phyloP scores from a whole-genome alignment of 495 filamentous ascomycete genomes.

The Aspergillus mulundensis region DNA sequence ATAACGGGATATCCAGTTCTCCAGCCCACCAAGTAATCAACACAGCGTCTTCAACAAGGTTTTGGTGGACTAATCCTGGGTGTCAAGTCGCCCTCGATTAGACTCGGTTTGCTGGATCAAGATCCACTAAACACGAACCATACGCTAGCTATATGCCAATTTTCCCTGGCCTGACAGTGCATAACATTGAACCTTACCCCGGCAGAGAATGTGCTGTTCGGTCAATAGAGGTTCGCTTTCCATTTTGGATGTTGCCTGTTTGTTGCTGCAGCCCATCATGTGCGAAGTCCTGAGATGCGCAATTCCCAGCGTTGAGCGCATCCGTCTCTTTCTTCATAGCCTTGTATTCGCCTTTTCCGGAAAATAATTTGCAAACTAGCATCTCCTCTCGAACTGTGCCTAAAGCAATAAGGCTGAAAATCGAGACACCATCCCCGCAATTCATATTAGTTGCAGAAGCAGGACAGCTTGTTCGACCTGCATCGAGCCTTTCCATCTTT shows the following conservation, averaged over 20 bases:
- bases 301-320: no score
- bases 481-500: slow-evolving; percentile 7
- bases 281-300: no score
- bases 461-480: neutral
- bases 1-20: neutral
- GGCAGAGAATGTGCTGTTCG: no score
- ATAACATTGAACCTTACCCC: no score
- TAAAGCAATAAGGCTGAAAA: neutral
- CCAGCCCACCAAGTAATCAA: neutral
- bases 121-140: neutral
- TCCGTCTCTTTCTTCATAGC: no score
- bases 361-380: neutral
- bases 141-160: no score
- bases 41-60: neutral
- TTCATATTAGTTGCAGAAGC: neutral
- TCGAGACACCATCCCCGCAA: neutral
- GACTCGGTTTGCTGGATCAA: neutral
- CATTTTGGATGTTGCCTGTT: no score
- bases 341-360: no score
- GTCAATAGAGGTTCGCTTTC: no score
- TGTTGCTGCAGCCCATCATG: no score
- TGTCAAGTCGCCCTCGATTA: neutral
- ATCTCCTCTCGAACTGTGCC: neutral
- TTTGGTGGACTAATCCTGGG: neutral
- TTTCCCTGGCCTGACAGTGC: no score